Conservation (phyloP, 2,329 filamentous ascomycete genomes). For the Talaromyces sp. region DNA sequence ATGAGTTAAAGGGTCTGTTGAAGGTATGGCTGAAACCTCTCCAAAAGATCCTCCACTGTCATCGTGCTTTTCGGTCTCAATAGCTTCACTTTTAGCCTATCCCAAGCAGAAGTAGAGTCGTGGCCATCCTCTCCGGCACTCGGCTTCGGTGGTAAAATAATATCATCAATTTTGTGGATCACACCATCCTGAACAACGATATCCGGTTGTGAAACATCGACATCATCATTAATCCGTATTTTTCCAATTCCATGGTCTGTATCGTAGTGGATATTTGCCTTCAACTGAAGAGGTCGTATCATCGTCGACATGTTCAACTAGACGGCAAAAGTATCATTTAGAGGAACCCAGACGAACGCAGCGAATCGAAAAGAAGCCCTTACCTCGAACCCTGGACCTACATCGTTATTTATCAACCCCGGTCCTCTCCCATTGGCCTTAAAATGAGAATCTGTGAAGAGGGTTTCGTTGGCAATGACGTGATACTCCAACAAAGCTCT, state of each 20-base stretch:
- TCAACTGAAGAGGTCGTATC: not conserved
- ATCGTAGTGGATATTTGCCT: not conserved
- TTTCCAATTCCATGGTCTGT: not conserved
- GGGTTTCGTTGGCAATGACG: constrained; percentile 64
- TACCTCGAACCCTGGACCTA: not conserved
- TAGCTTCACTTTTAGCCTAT: not conserved
- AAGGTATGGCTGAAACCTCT: constrained; percentile 1
- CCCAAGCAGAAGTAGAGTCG: not conserved
- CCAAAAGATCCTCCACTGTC: not conserved
- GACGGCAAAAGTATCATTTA: not conserved
- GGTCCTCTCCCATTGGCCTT: not conserved
- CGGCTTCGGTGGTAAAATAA: not conserved
- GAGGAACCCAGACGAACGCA: not conserved
- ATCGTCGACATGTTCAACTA: not conserved
- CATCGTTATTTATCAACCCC: not conserved
- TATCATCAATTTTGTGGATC: not conserved
- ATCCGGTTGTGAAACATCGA: not conserved
- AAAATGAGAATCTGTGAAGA: constrained; percentile 64
- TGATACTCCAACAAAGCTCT: constrained; percentile 75
- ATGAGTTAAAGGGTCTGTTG: not conserved
- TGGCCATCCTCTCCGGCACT: not conserved
- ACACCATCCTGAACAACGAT: constrained; percentile 2
- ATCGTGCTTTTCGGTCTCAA: not conserved
- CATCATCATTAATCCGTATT: not conserved
- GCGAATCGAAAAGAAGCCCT: not conserved